phyloP scores from a whole-genome alignment of 345 rosid species.

The Citrus inodora region DNA sequence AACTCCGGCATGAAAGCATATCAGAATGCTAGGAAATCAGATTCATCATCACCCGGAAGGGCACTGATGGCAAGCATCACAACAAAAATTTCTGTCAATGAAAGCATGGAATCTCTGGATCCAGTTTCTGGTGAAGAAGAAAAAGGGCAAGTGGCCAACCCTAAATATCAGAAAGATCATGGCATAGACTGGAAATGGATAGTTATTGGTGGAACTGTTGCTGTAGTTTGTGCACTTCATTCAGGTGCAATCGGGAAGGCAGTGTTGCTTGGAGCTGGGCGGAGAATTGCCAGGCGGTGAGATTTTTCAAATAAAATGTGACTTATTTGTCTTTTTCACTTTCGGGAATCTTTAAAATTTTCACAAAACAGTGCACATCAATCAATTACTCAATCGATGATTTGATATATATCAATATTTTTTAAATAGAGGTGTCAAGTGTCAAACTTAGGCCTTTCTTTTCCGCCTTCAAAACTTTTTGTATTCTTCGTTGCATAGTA shows the following conservation, averaged over 20 bases:
- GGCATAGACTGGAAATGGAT: constrained; percentile 94
- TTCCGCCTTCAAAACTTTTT: background rate
- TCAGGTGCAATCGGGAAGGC: constrained; percentile 70
- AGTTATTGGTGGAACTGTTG: constrained; percentile 72
- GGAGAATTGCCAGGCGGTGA: constrained; percentile 78
- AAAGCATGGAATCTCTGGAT: constrained; percentile 38
- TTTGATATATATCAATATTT: background rate
- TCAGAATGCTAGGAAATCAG: constrained; percentile 68
- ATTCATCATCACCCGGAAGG: constrained; percentile 55
- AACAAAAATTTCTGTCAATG: constrained; percentile 51
- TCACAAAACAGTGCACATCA: background rate
- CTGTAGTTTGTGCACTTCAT: constrained; percentile 73
- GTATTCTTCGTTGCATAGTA: background rate
- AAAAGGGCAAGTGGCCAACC: constrained; percentile 12
- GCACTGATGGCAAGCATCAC: constrained; percentile 70
- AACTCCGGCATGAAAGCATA: constrained; percentile 82
- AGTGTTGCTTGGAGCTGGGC: constrained; percentile 76
- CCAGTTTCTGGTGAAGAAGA: constrained; percentile 39
- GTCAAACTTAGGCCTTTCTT: background rate
- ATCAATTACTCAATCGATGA: background rate
- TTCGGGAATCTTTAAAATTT: background rate
- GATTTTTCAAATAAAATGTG: background rate
- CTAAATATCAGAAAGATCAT: constrained; percentile 36
- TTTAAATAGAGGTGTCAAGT: background rate
- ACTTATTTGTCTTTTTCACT: background rate